phyloP scores from a whole-genome alignment of 2,329 filamentous ascomycete genomes.

The Cladorrhinum sp. region DNA sequence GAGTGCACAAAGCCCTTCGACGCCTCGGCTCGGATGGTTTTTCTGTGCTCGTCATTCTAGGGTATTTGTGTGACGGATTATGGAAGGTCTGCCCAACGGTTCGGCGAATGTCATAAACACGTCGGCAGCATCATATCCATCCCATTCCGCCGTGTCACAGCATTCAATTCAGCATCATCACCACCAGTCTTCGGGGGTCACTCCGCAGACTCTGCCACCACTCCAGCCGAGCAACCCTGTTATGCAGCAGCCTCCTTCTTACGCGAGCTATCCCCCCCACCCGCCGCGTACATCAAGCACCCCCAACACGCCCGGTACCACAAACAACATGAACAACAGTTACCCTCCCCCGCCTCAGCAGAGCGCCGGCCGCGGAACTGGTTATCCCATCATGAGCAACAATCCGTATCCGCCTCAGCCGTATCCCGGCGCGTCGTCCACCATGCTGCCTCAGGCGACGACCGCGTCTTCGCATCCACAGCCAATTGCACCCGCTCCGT shows the following conservation, averaged over 20 bases:
- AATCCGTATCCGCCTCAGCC: conserved; percentile 50
- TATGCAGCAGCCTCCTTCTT: conserved; percentile 47
- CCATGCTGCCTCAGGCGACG: conserved; percentile 65
- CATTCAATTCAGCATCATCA: conserved; percentile 31
- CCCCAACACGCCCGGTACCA: conserved; percentile 58
- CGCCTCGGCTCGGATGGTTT: conserved; percentile 28
- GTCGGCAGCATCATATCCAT: conserved; percentile 45
- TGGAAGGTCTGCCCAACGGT: conserved; percentile 53
- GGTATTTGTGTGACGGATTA: conserved; percentile 42
- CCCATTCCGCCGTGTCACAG: conserved; percentile 50
- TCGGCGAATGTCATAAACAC: conserved; percentile 56
- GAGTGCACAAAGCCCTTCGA: conserved; percentile 25
- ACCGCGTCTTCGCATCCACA: conserved; percentile 68
- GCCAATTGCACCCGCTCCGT: conserved; percentile 70
- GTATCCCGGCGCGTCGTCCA: conserved; percentile 51
- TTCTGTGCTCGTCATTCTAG: conserved; percentile 31
- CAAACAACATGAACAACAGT: conserved; percentile 50
- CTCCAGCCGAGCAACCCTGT: conserved; percentile 46
- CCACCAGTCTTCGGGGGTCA: conserved; percentile 39
- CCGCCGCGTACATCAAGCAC: conserved; percentile 62
- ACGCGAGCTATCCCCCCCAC: conserved; percentile 58
- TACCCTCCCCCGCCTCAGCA: conserved; percentile 48
- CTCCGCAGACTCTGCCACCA: conserved; percentile 55
- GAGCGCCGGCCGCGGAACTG: conserved; percentile 47
- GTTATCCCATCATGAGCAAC: conserved; percentile 54